Evolutionary conservation across 345 rosid species (phyloP).

Genomic region (Jatropha curcas): DNA sequence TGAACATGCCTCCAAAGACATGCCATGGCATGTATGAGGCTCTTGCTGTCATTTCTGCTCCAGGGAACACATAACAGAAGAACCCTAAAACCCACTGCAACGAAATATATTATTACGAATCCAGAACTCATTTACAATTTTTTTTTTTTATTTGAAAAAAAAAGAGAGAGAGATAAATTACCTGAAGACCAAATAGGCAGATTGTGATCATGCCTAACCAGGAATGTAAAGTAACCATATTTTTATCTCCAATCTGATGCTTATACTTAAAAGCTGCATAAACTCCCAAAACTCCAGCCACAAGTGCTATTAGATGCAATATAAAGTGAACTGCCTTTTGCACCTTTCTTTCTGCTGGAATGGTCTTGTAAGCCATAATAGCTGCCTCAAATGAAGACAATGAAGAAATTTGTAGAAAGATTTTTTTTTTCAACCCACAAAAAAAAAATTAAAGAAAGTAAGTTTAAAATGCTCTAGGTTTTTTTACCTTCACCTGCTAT

Average conservation of each 20-base stretch:
- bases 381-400: slow-evolving; percentile 31
- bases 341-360: slow-evolving; percentile 33
- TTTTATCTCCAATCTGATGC: slow-evolving; percentile 18
- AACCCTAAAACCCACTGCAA: slow-evolving; percentile 47
- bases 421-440: too few species aligned
- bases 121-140: too few species aligned
- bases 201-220: slow-evolving; percentile 60
- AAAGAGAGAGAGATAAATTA: background rate
- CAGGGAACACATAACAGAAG: slow-evolving; percentile 47
- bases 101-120: too few species aligned
- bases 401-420: background rate
- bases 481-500: slow-evolving; percentile 51
- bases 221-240: slow-evolving; percentile 45
- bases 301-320: slow-evolving; percentile 43
- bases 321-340: slow-evolving; percentile 36
- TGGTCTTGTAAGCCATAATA: slow-evolving; percentile 52
- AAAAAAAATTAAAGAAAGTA: too few species aligned
- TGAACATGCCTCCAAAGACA: slow-evolving; percentile 35
- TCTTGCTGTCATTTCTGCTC: slow-evolving; percentile 32
- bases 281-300: slow-evolving; percentile 43
- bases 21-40: slow-evolving; percentile 51
- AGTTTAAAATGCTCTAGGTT: background rate
- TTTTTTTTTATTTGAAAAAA: too few species aligned
- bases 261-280: slow-evolving; percentile 44
- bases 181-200: slow-evolving; percentile 53